Percentiles rank a stretch among this genome's conserved stretches.
These are phyloP conservation scores for Cyclocybe cylindracea DNA, from an alignment of 768 basidiomycete species.

Conservation along the genomic window DNA sequence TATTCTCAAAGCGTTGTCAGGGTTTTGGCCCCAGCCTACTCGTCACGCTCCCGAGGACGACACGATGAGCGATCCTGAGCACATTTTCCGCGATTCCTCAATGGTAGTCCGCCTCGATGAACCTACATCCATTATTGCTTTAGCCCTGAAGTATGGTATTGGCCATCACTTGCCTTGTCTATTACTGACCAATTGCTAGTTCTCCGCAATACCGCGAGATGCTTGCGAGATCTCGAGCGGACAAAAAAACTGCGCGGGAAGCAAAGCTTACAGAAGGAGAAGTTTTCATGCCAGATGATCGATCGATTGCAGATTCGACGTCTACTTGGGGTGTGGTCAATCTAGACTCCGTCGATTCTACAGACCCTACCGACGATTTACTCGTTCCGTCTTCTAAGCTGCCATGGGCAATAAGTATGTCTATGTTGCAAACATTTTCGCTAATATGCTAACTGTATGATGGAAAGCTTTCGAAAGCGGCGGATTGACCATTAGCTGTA, in stretches of 20 bases:
- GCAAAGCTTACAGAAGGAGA: constrained; percentile 68
- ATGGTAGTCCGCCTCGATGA: constrained; percentile 97
- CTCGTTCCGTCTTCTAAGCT: constrained; percentile 75
- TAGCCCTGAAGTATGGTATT: constrained; percentile 76
- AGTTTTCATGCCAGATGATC: constrained; percentile 92
- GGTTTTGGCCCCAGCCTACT: constrained; percentile 70
- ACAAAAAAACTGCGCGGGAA: constrained; percentile 68
- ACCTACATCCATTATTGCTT: constrained; percentile 96
- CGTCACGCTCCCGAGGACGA: constrained; percentile 69
- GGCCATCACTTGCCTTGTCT: not conserved
- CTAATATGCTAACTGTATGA: not conserved
- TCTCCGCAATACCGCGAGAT: constrained; percentile 84
- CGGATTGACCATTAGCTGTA: constrained; percentile 88
- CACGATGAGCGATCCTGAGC: constrained; percentile 78
- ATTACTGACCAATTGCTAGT: constrained; percentile 35
- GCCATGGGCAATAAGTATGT: constrained; percentile 81
- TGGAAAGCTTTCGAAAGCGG: constrained; percentile 84
- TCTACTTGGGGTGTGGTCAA: constrained; percentile 95
- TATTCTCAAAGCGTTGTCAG: constrained; percentile 80
- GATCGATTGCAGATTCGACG: constrained; percentile 75
- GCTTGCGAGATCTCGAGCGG: constrained; percentile 73
- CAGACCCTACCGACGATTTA: constrained; percentile 76
- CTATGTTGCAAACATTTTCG: not conserved
- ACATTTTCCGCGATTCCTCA: constrained; percentile 91
- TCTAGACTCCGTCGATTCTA: constrained; percentile 64